Percentiles rank a stretch among this genome's conserved stretches.
These are phyloP conservation scores for Olyra latifolia DNA, from an alignment of 176 grass and related monocot species.

Conservation along the genomic window DNA sequence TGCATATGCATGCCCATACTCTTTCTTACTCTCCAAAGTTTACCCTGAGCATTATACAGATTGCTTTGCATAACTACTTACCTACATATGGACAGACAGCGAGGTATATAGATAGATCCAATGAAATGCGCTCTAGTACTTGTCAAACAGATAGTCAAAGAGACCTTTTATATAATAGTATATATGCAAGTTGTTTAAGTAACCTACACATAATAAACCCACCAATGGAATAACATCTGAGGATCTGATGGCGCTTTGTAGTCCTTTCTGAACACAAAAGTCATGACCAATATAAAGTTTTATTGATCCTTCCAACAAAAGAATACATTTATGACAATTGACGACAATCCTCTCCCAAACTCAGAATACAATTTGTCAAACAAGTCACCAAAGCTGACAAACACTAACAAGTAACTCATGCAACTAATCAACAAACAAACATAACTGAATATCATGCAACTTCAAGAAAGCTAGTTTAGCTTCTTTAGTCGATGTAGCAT, in stretches of 20 bases:
- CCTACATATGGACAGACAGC: too few relatives aligned
- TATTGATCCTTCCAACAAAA: neutral
- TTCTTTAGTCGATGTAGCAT: too few relatives aligned
- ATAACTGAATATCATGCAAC: neutral
- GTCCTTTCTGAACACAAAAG: neutral
- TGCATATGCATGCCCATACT: too few relatives aligned
- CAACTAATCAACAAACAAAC: neutral
- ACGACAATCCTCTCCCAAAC: neutral
- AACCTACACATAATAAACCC: too few relatives aligned
- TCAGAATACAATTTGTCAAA: neutral
- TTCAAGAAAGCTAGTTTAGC: neutral
- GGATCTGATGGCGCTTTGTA: neutral
- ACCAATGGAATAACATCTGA: neutral
- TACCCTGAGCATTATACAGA: too few relatives aligned
- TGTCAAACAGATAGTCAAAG: too few relatives aligned
- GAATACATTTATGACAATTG: neutral
- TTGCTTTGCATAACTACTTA: too few relatives aligned
- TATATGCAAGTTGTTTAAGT: too few relatives aligned
- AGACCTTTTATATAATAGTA: too few relatives aligned
- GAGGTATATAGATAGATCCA: too few relatives aligned
- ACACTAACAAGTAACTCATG: neutral
- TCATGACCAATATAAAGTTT: neutral
- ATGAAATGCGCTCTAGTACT: too few relatives aligned
- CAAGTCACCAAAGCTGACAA: neutral
- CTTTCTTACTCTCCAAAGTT: too few relatives aligned